A percentile compares a stretch with the other conserved stretches of the same genome.
phyloP scores from a whole-genome alignment of 768 basidiomycete genomes.

The Boletus barrowsii region DNA sequence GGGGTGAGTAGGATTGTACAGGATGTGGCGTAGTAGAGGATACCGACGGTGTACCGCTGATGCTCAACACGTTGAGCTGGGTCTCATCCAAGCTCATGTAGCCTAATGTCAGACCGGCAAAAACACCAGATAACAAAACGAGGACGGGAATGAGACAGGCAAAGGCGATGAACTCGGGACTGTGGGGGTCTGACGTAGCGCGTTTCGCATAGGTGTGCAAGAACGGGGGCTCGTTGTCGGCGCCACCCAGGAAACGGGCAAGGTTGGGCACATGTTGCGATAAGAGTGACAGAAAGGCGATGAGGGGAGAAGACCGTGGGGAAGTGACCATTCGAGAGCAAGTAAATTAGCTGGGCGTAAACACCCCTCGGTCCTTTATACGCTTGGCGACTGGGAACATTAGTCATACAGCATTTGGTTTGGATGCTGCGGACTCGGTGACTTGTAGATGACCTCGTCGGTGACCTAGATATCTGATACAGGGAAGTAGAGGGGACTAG shows the following conservation, averaged over 20 bases:
- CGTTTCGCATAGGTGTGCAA: slow-evolving; percentile 33
- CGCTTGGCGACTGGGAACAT: neutral
- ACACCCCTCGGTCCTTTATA: neutral
- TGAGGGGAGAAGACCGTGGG: slow-evolving; percentile 41
- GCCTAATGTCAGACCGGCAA: slow-evolving; percentile 89
- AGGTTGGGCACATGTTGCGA: slow-evolving; percentile 45
- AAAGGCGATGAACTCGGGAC: slow-evolving; percentile 38
- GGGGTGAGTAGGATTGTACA: neutral
- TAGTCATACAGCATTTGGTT: no score
- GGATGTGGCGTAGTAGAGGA: neutral
- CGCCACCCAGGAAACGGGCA: slow-evolving; percentile 23
- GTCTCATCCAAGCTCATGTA: slow-evolving; percentile 94
- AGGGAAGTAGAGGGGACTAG: no score
- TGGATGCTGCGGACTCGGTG: no score
- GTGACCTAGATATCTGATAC: no score
- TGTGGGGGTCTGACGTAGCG: slow-evolving; percentile 15
- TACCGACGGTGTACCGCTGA: slow-evolving; percentile 78
- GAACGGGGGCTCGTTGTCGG: slow-evolving; percentile 9
- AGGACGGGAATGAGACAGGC: slow-evolving; percentile 76
- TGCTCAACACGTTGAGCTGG: slow-evolving; percentile 82
- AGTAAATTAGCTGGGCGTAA: neutral
- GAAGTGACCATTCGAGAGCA: slow-evolving; percentile 39
- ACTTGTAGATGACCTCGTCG: no score
- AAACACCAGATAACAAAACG: slow-evolving; percentile 78
- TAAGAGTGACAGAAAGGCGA: slow-evolving; percentile 42